These are phyloP conservation scores for Saccharomycopsis crataegensis DNA, from an alignment of 1,139 yeast genomes.

Conservation along the genomic window DNA sequence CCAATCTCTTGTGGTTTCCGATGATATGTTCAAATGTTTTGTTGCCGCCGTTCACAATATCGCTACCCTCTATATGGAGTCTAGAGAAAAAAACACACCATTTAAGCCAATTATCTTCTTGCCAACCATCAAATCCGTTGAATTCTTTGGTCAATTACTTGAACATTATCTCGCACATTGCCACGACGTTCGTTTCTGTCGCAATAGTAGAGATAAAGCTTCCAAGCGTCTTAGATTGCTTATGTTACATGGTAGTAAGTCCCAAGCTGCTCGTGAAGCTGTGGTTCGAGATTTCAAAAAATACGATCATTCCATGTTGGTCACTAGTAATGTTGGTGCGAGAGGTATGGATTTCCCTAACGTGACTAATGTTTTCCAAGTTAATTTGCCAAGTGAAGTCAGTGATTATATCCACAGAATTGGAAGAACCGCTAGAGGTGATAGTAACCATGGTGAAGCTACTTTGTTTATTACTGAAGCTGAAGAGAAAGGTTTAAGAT, in stretches of 20 bases:
- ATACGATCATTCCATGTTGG: constrained; percentile 46
- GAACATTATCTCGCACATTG: constrained; percentile 22
- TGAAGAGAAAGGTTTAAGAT: constrained; percentile 34
- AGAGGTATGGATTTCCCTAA: constrained; percentile 93
- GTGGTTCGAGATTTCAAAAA: constrained; percentile 49
- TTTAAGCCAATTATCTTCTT: constrained; percentile 78
- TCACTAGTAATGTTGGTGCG: constrained; percentile 92
- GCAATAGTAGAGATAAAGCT: not conserved
- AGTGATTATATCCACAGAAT: constrained; percentile 86
- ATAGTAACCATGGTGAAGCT: constrained; percentile 60
- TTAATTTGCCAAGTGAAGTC: constrained; percentile 65
- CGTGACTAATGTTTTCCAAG: constrained; percentile 74
- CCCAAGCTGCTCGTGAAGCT: constrained; percentile 57
- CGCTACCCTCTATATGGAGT: too few species aligned
- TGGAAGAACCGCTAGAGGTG: constrained; percentile 96
- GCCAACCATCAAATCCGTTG: constrained; percentile 70
- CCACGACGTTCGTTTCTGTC: not conserved
- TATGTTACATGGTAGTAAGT: constrained; percentile 61
- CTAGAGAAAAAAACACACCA: constrained; percentile 24
- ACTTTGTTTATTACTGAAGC: constrained; percentile 40
- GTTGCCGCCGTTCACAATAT: constrained; percentile 39
- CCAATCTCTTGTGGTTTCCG: constrained; percentile 52
- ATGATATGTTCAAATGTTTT: constrained; percentile 41
- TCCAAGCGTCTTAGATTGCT: not conserved
- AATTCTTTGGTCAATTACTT: constrained; percentile 40